A percentile compares a stretch with the other conserved stretches of the same genome.
phyloP scores from a whole-genome alignment of 495 filamentous ascomycete genomes.

The Penicillium salamii region DNA sequence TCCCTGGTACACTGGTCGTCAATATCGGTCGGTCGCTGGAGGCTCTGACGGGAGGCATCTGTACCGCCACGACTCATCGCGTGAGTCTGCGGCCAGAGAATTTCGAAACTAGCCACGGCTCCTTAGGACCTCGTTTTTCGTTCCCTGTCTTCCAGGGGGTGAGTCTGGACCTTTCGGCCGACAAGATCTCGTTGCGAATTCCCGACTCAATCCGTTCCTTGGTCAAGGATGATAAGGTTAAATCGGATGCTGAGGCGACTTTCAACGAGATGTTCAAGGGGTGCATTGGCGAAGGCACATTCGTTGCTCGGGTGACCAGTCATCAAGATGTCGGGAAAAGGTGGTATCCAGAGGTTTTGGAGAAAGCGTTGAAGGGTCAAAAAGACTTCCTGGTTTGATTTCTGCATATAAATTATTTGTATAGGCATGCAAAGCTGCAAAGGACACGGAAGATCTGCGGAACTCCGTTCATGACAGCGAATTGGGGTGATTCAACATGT shows the following conservation, averaged over 20 bases:
- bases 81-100: conserved; percentile 48
- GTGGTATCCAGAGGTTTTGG: conserved; percentile 73
- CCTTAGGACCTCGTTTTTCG: conserved; percentile 67
- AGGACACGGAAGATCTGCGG: not conserved
- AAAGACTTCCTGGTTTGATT: conserved; percentile 14
- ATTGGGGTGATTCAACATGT: no score
- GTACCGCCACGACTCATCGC: conserved; percentile 80
- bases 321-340: conserved; percentile 84
- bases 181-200: conserved; percentile 66
- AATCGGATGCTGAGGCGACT: conserved; percentile 43
- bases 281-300: conserved; percentile 77
- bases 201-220: conserved; percentile 59
- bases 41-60: conserved; percentile 85
- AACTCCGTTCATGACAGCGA: no score
- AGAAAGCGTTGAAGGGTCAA: conserved; percentile 29
- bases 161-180: conserved; percentile 74
- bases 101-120: conserved; percentile 23
- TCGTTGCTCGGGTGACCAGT: conserved; percentile 79
- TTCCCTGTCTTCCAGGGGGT: conserved; percentile 94
- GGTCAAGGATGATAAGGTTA: conserved; percentile 36
- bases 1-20: conserved; percentile 65
- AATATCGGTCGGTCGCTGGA: conserved; percentile 93
- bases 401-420: not conserved
- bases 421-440: not conserved
- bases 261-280: conserved; percentile 43